These are phyloP conservation scores for Stachybotrys chartarum DNA, from an alignment of 2,329 filamentous ascomycete species.

Conservation along the genomic window DNA sequence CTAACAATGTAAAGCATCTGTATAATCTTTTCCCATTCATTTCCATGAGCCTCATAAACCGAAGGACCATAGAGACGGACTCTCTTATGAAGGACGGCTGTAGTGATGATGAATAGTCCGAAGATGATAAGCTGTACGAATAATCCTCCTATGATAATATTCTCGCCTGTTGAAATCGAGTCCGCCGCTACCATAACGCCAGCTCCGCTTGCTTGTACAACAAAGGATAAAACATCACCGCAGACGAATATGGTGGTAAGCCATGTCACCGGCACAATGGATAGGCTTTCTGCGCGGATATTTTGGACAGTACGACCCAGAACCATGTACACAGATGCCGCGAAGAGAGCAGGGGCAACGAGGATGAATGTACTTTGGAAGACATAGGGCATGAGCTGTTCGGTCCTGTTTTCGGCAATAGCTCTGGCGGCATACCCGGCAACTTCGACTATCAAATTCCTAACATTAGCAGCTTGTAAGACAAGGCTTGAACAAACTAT, in stretches of 20 bases:
- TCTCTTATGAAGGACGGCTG: conserved; percentile 30
- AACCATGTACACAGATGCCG: conserved; percentile 7
- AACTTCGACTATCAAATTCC: conserved; percentile 37
- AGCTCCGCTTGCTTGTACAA: neutral
- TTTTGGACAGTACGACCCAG: conserved; percentile 3
- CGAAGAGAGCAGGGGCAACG: conserved; percentile 4
- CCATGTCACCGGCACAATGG: conserved; percentile 1
- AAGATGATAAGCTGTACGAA: neutral
- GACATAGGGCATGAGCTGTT: conserved; percentile 1
- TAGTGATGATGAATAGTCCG: conserved; percentile 22
- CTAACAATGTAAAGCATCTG: conserved; percentile 23
- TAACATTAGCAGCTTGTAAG: neutral
- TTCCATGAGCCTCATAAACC: neutral
- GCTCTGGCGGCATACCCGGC: conserved; percentile 10
- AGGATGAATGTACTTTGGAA: conserved; percentile 3
- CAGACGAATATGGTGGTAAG: conserved; percentile 8
- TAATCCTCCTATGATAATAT: neutral
- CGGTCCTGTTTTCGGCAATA: neutral
- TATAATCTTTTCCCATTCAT: conserved; percentile 20
- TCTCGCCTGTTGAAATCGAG: neutral
- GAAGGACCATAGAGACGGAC: neutral
- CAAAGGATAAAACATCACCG: neutral
- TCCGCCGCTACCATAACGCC: neutral
- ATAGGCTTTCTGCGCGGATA: neutral
- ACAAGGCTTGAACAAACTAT: neutral